phyloP scores from a whole-genome alignment of 2,329 filamentous ascomycete species.

The Botrytis paeoniae region DNA sequence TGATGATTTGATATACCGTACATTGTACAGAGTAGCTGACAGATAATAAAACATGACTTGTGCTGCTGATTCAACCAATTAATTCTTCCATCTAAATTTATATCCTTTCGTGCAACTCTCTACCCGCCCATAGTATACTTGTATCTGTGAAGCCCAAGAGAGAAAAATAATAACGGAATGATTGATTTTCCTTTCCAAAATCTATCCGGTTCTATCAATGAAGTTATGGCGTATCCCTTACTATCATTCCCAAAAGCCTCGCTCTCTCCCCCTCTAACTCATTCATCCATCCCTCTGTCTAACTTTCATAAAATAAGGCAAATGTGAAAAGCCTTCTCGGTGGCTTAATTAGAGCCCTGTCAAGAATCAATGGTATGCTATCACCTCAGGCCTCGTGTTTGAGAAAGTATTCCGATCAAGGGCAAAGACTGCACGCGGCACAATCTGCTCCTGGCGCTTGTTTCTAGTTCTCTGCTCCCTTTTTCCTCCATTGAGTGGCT shows the following conservation, averaged over 20 bases:
- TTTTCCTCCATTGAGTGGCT: neutral
- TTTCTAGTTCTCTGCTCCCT: constrained; percentile 7
- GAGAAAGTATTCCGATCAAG: constrained; percentile 1
- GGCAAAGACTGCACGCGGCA: constrained; percentile 7
- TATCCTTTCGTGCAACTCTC: neutral
- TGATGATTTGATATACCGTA: too few relatives aligned
- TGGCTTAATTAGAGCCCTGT: neutral
- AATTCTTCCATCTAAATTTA: neutral
- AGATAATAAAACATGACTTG: constrained; percentile 10
- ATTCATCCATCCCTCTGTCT: neutral
- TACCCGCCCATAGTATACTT: constrained; percentile 1
- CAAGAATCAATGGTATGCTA: neutral
- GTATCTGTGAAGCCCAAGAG: neutral
- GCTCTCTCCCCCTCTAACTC: neutral
- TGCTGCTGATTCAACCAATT: neutral
- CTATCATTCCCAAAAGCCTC: neutral
- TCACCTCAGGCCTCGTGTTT: constrained; percentile 14
- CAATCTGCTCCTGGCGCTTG: constrained; percentile 20
- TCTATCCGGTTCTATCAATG: neutral
- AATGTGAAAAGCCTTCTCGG: neutral
- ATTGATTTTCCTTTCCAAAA: neutral
- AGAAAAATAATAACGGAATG: neutral
- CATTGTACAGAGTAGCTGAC: neutral
- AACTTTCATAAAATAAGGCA: neutral
- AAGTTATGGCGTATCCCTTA: neutral